phyloP scores from a whole-genome alignment of 768 basidiomycete genomes.

The Serendipita indica region DNA sequence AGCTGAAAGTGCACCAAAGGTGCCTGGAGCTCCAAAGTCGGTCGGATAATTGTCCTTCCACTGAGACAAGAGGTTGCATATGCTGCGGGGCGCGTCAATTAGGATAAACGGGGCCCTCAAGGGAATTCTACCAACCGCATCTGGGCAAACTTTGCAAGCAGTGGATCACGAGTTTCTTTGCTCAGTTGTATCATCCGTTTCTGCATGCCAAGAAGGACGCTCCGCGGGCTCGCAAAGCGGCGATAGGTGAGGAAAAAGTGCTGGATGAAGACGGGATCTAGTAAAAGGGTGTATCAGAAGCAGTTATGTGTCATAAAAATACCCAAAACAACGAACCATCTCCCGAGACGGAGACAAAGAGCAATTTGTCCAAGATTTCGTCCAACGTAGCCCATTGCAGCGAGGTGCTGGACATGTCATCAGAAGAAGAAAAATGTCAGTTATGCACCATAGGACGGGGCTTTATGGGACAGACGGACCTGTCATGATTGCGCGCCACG shows the following conservation, averaged over 20 bases:
- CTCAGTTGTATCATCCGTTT: constrained; percentile 70
- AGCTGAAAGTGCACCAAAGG: constrained; percentile 55
- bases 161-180: constrained; percentile 56
- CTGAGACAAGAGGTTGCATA: constrained; percentile 60
- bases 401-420: constrained; percentile 31
- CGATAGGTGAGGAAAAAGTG: constrained; percentile 78
- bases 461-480: not conserved
- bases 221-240: constrained; percentile 65
- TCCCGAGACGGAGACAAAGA: constrained; percentile 71
- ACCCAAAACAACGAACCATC: constrained; percentile 39
- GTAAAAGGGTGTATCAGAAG: constrained; percentile 11
- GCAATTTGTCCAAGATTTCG: constrained; percentile 64
- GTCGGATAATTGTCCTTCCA: constrained; percentile 66
- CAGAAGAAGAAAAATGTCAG: constrained; percentile 3
- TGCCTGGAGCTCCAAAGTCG: constrained; percentile 67
- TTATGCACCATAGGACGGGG: not conserved
- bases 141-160: constrained; percentile 79
- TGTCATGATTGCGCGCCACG: not conserved
- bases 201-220: constrained; percentile 72
- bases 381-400: constrained; percentile 63
- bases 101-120: not conserved
- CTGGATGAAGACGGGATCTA: constrained; percentile 62
- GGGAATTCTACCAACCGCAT: constrained; percentile 43
- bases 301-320: constrained; percentile 8
- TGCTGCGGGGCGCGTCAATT: constrained; percentile 29